phyloP scores from a whole-genome alignment of 495 filamentous ascomycete genomes.

The Immersiella caudata region DNA sequence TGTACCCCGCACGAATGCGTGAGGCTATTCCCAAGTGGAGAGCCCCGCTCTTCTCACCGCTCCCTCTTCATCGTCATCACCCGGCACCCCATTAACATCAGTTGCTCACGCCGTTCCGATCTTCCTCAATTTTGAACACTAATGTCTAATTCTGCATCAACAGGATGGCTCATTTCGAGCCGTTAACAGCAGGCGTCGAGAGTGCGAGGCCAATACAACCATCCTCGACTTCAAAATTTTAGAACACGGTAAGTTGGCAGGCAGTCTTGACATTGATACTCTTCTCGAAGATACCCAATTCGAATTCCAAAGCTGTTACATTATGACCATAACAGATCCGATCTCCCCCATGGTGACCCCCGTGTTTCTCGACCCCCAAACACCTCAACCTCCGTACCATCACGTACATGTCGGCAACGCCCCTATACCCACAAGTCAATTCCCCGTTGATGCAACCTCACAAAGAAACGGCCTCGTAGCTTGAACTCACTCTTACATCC shows the following conservation, averaged over 20 bases:
- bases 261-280: too few relatives aligned
- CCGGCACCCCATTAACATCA: neutral
- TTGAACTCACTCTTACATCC: constrained; percentile 5
- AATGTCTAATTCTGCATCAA: too few relatives aligned
- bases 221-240: too few relatives aligned
- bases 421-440: neutral
- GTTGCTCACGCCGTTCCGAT: neutral
- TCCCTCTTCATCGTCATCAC: neutral
- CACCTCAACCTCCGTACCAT: neutral
- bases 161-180: too few relatives aligned
- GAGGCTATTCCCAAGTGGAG: constrained; percentile 10
- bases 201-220: too few relatives aligned
- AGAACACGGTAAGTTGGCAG: too few relatives aligned
- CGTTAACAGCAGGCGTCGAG: too few relatives aligned
- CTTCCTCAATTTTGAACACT: neutral
- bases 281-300: too few relatives aligned
- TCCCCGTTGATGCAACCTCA: neutral
- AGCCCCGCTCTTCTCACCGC: neutral
- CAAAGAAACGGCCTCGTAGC: neutral
- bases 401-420: neutral
- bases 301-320: too few relatives aligned
- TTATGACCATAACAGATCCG: too few relatives aligned
- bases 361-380: too few relatives aligned
- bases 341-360: too few relatives aligned
- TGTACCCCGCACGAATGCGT: neutral